Evolutionary conservation across 345 rosid genomes (phyloP), one percentile per base, ranked within the genome.

Genomic region (Acer saccharum): DNA sequence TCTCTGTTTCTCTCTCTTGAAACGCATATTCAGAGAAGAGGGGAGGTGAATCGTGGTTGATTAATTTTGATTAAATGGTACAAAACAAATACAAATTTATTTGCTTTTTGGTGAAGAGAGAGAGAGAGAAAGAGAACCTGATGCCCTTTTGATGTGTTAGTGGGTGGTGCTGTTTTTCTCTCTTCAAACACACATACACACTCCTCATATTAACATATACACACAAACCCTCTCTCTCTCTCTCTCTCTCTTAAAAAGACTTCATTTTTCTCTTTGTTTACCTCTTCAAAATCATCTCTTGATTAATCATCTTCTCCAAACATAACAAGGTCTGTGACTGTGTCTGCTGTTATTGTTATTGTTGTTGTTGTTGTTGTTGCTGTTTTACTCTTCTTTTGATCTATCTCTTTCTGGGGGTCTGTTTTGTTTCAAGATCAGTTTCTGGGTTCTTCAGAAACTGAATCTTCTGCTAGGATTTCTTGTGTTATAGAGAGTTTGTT

Each of bases 81-180:
- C 75, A 69, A 72, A 35, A 54, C n/a, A 54, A 54, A 54, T 12
- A 16, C n/a, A 54, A 54, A 17, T 8, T 54, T 54, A 4, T 69
- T 77, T 72, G 61, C 79, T 81, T 83, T 87, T 71, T 76, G 57
- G 83, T 29, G 65, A 67, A 48, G 81, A 35, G 78, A 74, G 32
- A 58, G 32, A 58, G 23, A 58, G 23, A 58, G 62, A 7, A 6
- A 20, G 58, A 76, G 90, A 86, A 84, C 87, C 86, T 77, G 91
- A 86, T 90, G 85, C 90, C 86, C 83, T 85, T 83, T 83, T 88
- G 90, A 90, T 87, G 94, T 80, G 85, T 72, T 79, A 87, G 89
- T 90, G 94, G 89, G 89, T 88, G 91, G 89, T 87, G 86, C 81
- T 87, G 84, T 82, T 73, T 82, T 78, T 39, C 54, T 76, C 78